Percentiles rank a stretch among this genome's conserved stretches.
Conservation (phyloP, 805 yeast species). For the Cyberlindnera samutprakarnensis region DNA sequence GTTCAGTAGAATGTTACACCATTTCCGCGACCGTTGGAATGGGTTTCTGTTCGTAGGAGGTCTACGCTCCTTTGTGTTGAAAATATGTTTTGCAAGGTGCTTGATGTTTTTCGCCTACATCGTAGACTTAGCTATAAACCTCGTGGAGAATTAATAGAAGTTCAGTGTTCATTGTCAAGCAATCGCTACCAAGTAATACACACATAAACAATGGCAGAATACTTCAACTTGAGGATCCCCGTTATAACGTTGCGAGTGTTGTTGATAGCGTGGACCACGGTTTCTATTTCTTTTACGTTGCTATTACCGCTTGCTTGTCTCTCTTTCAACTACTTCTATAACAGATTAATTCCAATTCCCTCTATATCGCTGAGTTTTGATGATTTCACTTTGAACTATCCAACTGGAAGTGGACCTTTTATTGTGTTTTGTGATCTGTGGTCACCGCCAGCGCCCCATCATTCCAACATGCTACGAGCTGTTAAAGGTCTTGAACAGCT, state of each 20-base stretch:
- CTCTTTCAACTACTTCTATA: constrained; percentile 21
- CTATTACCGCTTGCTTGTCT: constrained; percentile 18
- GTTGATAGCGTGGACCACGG: constrained; percentile 10
- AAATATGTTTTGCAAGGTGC: too few relatives aligned
- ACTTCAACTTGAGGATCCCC: constrained; percentile 17
- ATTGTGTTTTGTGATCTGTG: constrained; percentile 15
- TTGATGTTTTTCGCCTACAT: too few relatives aligned
- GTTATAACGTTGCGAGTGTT: constrained; percentile 18
- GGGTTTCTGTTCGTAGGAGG: too few relatives aligned
- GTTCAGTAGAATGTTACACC: too few relatives aligned
- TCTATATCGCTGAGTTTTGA: constrained; percentile 14
- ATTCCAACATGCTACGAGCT: too few relatives aligned
- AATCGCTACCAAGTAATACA: not conserved
- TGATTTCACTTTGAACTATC: constrained; percentile 16
- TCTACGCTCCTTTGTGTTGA: too few relatives aligned
- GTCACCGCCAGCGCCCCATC: too few relatives aligned
- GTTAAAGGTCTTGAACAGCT: too few relatives aligned
- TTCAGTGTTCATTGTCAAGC: too few relatives aligned
- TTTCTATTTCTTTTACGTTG: constrained; percentile 8
- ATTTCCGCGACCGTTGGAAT: too few relatives aligned
- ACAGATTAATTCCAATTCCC: constrained; percentile 18
- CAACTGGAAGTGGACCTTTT: constrained; percentile 14
- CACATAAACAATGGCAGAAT: constrained; percentile 4
- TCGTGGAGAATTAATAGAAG: too few relatives aligned
- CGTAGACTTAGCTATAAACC: too few relatives aligned